Evolutionary conservation across 1,284 basidiomycete species (phyloP).

Genomic region (Singerocomus inundabilis): DNA sequence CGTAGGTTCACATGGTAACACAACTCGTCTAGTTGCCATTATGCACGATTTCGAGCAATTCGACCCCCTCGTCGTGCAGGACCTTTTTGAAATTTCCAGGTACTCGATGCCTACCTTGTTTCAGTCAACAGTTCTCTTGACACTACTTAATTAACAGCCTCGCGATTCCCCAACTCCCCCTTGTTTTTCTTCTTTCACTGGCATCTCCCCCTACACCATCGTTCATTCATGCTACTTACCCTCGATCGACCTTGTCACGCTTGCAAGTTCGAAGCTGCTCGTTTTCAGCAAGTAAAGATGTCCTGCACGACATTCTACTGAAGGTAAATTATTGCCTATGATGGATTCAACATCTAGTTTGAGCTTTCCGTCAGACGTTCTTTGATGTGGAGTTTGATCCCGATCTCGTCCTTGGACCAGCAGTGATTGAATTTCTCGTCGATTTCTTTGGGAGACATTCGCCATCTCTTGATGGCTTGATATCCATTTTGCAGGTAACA

Average conservation of each 20-base stretch:
- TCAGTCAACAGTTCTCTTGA: slow-evolving; percentile 1
- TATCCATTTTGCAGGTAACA: slow-evolving; percentile 60
- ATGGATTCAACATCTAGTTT: background rate
- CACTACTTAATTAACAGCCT: slow-evolving; percentile 32
- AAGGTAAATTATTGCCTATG: slow-evolving; percentile 37
- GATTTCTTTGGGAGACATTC: slow-evolving; percentile 56
- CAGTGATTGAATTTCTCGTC: slow-evolving; percentile 49
- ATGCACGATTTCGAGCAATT: slow-evolving; percentile 72
- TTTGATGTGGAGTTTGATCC: slow-evolving; percentile 60
- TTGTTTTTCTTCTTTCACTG: slow-evolving; percentile 59
- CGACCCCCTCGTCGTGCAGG: slow-evolving; percentile 56
- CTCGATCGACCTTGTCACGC: slow-evolving; percentile 54
- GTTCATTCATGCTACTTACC: slow-evolving; percentile 56
- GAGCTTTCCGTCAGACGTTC: slow-evolving; percentile 50
- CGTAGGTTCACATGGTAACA: slow-evolving; percentile 17
- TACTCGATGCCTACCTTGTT: slow-evolving; percentile 21
- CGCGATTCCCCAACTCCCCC: slow-evolving; percentile 49
- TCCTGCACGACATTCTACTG: slow-evolving; percentile 51
- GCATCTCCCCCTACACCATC: slow-evolving; percentile 56
- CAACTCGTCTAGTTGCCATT: slow-evolving; percentile 48
- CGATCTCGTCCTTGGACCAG: slow-evolving; percentile 58
- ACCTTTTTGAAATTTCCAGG: slow-evolving; percentile 71
- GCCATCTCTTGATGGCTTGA: slow-evolving; percentile 52
- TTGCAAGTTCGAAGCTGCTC: slow-evolving; percentile 52
- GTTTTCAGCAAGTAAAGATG: slow-evolving; percentile 44